Evolutionary conservation across 2,329 filamentous ascomycete species (phyloP).

Genomic region (Neocatenulostroma microsporum): DNA sequence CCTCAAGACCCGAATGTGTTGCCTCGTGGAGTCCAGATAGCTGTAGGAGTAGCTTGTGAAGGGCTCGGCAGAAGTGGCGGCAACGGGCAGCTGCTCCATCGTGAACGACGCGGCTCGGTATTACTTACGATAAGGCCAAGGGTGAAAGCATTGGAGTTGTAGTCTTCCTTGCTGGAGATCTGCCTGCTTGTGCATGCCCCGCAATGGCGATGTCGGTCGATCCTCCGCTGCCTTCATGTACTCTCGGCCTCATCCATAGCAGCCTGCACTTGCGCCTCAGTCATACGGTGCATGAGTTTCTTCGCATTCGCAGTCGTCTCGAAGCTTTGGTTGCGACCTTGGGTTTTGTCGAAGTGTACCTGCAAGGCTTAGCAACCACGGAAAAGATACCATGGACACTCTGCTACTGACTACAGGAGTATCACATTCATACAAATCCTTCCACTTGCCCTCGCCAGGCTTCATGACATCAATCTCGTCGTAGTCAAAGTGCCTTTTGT

Average conservation of each 20-base stretch:
- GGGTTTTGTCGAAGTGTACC: slow-evolving; percentile 56
- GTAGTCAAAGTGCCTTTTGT: slow-evolving; percentile 59
- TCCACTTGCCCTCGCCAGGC: slow-evolving; percentile 57
- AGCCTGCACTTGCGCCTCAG: slow-evolving; percentile 54
- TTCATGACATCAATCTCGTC: slow-evolving; percentile 63
- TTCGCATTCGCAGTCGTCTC: slow-evolving; percentile 51
- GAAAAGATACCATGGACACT: neutral
- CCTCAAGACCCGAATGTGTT: no score
- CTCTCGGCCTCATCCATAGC: slow-evolving; percentile 57
- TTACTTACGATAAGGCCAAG: no score
- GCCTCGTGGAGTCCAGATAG: no score
- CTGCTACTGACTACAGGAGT: slow-evolving; percentile 58
- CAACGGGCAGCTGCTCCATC: no score
- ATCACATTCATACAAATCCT: slow-evolving; percentile 69
- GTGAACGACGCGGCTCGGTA: no score
- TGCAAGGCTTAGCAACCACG: slow-evolving; percentile 23
- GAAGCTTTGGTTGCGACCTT: slow-evolving; percentile 25
- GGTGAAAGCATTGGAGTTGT: no score
- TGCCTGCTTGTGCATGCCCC: no score
- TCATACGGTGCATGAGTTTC: slow-evolving; percentile 75
- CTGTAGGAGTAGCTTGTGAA: no score
- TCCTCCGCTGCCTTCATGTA: no score
- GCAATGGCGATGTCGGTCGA: no score
- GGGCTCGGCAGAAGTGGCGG: no score
- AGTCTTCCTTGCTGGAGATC: no score